These are phyloP conservation scores for Neonectria ditissima DNA, from an alignment of 2,329 filamentous ascomycete species.

Conservation along the genomic window DNA sequence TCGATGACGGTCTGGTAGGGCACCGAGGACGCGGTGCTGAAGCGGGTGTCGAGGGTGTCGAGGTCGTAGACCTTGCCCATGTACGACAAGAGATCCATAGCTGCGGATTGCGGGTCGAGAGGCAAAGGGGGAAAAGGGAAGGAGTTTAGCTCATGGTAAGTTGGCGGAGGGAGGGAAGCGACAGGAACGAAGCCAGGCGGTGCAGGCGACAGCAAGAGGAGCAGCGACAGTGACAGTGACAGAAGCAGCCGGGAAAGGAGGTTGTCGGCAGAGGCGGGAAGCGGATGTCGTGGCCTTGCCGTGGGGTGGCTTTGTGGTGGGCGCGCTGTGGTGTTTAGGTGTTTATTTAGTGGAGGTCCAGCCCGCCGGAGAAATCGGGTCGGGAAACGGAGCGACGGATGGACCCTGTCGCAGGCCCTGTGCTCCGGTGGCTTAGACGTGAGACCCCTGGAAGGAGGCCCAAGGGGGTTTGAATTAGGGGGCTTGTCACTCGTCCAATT, in stretches of 20 bases:
- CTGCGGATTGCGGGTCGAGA: slow-evolving; percentile 34
- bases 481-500: slow-evolving; percentile 32
- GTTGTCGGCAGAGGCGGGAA: slow-evolving; percentile 16
- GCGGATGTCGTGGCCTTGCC: slow-evolving; percentile 44
- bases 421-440: slow-evolving; percentile 14
- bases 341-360: too few relatives aligned
- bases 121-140: slow-evolving; percentile 17
- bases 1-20: slow-evolving; percentile 72
- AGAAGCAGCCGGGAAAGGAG: slow-evolving; percentile 10
- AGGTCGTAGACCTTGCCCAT: slow-evolving; percentile 70
- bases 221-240: neutral
- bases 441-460: slow-evolving; percentile 36
- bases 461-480: slow-evolving; percentile 26
- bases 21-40: slow-evolving; percentile 77
- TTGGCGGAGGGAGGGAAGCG: slow-evolving; percentile 2
- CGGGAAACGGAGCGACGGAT: slow-evolving; percentile 28
- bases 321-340: slow-evolving; percentile 35
- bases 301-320: slow-evolving; percentile 28
- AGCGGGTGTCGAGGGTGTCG: slow-evolving; percentile 70
- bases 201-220: neutral
- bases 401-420: slow-evolving; percentile 7
- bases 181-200: neutral
- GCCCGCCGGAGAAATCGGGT: slow-evolving; percentile 38
- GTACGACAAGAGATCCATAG: slow-evolving; percentile 59
- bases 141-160: slow-evolving; percentile 42